These are phyloP conservation scores for Tremella fuciformis DNA, from an alignment of 768 basidiomycete species.

Conservation along the genomic window DNA sequence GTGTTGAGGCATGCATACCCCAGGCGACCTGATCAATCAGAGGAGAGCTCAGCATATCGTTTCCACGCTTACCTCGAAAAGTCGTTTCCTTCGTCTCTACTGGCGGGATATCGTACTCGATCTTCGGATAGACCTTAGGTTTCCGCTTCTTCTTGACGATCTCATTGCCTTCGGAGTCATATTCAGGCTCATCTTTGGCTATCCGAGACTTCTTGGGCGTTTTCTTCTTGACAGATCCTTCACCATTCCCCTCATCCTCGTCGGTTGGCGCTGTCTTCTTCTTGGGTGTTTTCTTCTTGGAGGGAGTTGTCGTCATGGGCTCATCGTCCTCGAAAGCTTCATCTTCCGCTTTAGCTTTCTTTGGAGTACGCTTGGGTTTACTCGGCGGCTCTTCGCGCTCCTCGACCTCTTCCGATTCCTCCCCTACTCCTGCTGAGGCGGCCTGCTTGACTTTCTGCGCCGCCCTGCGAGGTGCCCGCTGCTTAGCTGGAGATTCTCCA, in stretches of 20 bases:
- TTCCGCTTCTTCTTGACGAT: slow-evolving; percentile 49
- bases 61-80: slow-evolving; percentile 56
- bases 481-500: background rate
- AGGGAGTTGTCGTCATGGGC: background rate
- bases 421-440: background rate
- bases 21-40: slow-evolving; percentile 56
- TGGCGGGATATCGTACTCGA: slow-evolving; percentile 65
- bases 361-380: background rate
- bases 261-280: slow-evolving; percentile 5
- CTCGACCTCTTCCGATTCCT: background rate
- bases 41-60: background rate
- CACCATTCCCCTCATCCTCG: slow-evolving; percentile 15
- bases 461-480: background rate
- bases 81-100: slow-evolving; percentile 66
- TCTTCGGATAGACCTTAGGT: slow-evolving; percentile 46
- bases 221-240: slow-evolving; percentile 24
- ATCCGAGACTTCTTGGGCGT: slow-evolving; percentile 43
- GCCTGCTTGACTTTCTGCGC: slow-evolving; percentile 2
- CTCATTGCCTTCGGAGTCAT: slow-evolving; percentile 43
- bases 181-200: slow-evolving; percentile 44
- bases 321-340: background rate
- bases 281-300: slow-evolving; percentile 7
- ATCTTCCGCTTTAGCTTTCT: background rate
- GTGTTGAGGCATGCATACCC: slow-evolving; percentile 58
- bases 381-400: slow-evolving; percentile 3